Evolutionary conservation across 192 early-diverging fungal species (phyloP).

Genomic region (Piromyces sp.): DNA sequence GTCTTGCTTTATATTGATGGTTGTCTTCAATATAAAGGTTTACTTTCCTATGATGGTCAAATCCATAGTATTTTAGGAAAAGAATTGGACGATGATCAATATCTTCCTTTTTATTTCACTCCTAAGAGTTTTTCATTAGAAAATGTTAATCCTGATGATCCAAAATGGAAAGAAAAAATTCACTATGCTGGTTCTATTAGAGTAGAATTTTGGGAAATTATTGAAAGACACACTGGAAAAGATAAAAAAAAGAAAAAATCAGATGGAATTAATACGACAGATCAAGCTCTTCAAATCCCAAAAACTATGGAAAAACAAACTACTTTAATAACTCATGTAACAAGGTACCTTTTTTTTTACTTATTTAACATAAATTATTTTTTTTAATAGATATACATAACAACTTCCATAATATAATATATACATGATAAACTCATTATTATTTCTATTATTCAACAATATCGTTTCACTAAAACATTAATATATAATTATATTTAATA

Average conservation of each 20-base stretch:
- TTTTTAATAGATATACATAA: too few species aligned
- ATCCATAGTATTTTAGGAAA: background rate
- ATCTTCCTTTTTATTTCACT: background rate
- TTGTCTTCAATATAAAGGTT: background rate
- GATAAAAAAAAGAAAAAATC: background rate
- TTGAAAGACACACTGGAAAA: background rate
- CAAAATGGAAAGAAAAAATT: background rate
- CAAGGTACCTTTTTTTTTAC: background rate
- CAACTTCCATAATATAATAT: too few species aligned
- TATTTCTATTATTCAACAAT: too few species aligned
- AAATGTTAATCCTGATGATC: background rate
- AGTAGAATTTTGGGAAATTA: background rate
- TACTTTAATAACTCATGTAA: background rate
- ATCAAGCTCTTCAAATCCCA: background rate
- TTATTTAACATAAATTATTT: too few species aligned
- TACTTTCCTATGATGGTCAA: background rate
- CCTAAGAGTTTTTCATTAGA: background rate
- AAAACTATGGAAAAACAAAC: background rate
- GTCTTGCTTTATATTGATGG: background rate
- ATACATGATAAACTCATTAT: too few species aligned
- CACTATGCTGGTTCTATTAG: background rate
- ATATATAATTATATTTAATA: too few species aligned
- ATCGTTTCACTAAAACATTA: too few species aligned
- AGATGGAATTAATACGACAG: background rate
- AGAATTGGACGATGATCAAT: background rate